A percentile compares a stretch with the other conserved stretches of the same genome.
These are phyloP conservation scores for Camptophora hylomeconis DNA, from an alignment of 2,329 filamentous ascomycete species.

Conservation along the genomic window DNA sequence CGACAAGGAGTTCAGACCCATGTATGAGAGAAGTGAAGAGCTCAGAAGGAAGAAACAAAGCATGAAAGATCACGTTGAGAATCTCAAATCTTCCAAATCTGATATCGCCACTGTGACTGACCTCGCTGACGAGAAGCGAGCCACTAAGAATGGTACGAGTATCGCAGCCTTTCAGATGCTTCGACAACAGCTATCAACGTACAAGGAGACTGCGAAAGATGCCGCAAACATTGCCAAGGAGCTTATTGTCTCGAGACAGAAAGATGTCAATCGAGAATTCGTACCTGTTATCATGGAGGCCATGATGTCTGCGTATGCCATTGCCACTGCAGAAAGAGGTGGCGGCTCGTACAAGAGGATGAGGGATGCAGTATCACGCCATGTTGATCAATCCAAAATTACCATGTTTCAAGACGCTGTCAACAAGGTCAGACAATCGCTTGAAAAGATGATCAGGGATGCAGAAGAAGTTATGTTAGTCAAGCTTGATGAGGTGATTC, in stretches of 20 bases:
- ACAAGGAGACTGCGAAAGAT: slow-evolving; percentile 29
- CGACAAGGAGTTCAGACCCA: slow-evolving; percentile 21
- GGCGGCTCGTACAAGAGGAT: slow-evolving; percentile 37
- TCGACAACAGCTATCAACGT: slow-evolving; percentile 28
- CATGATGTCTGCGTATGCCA: slow-evolving; percentile 36
- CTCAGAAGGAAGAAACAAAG: slow-evolving; percentile 1
- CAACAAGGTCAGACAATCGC: slow-evolving; percentile 26
- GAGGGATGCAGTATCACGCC: slow-evolving; percentile 35
- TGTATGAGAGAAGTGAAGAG: slow-evolving; percentile 12
- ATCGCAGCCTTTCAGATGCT: slow-evolving; percentile 27
- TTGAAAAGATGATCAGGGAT: slow-evolving; percentile 29
- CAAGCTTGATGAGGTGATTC: slow-evolving; percentile 20
- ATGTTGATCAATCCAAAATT: slow-evolving; percentile 29
- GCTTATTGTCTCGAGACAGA: slow-evolving; percentile 33
- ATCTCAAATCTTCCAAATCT: slow-evolving; percentile 31
- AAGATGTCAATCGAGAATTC: slow-evolving; percentile 43
- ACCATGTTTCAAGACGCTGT: slow-evolving; percentile 39
- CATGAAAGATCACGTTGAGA: slow-evolving; percentile 26
- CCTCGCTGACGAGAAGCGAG: slow-evolving; percentile 28
- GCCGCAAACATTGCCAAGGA: slow-evolving; percentile 22
- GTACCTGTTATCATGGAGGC: slow-evolving; percentile 32
- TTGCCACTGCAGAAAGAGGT: slow-evolving; percentile 32
- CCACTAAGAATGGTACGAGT: slow-evolving; percentile 26
- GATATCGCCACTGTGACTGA: no score
- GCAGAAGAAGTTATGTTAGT: slow-evolving; percentile 18